phyloP scores from a whole-genome alignment of 345 rosid species.

The Camelina neglecta region DNA sequence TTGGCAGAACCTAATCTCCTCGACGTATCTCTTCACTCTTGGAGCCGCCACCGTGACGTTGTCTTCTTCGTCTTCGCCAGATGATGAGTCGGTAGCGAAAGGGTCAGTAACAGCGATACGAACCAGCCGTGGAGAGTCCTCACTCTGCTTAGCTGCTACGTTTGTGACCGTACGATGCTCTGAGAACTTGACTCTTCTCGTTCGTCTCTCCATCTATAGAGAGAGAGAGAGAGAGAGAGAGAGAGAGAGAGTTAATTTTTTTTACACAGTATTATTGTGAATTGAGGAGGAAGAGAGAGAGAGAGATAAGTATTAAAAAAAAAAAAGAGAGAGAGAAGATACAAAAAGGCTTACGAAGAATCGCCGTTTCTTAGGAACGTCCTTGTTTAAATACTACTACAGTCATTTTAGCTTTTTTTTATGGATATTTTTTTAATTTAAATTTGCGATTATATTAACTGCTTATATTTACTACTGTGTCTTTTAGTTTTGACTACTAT shows the following conservation, averaged over 20 bases:
- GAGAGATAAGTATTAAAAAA: neutral
- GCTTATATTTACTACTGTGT: neutral
- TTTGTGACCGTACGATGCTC: slow-evolving; percentile 36
- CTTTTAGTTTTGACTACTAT: neutral
- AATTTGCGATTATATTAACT: slow-evolving; percentile 18
- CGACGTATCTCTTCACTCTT: slow-evolving; percentile 38
- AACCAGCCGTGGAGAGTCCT: slow-evolving; percentile 28
- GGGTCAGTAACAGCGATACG: slow-evolving; percentile 40
- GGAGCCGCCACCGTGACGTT: slow-evolving; percentile 10
- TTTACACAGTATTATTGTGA: neutral
- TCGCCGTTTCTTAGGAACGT: slow-evolving; percentile 32
- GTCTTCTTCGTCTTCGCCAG: slow-evolving; percentile 44
- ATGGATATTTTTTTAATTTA: slow-evolving; percentile 9
- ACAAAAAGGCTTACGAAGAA: slow-evolving; percentile 24
- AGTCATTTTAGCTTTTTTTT: neutral
- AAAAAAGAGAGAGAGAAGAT: neutral
- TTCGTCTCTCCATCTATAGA: slow-evolving; percentile 42
- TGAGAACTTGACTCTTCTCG: slow-evolving; percentile 43
- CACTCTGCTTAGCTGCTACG: slow-evolving; percentile 10
- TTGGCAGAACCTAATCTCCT: slow-evolving; percentile 34
- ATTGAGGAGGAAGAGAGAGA: neutral
- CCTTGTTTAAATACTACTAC: slow-evolving; percentile 14
- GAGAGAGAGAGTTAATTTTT: neutral
- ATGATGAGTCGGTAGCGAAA: slow-evolving; percentile 44
- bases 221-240: neutral